Base-by-base conservation (phyloP, 768 basidiomycete species). In the Hypsizygus marmoreus region DNA sequence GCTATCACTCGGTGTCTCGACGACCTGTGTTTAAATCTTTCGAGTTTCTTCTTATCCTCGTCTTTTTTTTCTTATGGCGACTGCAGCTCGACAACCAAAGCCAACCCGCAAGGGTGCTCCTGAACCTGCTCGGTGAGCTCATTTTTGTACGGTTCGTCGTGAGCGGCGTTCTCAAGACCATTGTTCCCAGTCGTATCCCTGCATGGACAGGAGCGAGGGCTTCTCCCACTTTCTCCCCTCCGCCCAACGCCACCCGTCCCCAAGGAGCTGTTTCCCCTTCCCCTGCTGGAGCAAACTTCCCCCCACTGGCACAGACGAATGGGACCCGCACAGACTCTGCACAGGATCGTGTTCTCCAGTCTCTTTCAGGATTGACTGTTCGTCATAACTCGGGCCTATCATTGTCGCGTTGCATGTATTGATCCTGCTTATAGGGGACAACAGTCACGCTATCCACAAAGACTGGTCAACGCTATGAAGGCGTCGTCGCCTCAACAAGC, bases 381-480 rank as follows among this genome's bases (percentile, higher is more conserved):
- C 61, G 86, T 77, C 42, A 22, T 11, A 42, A 26, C 38, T 24
- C 39, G 33, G 43, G 12, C 3, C n/a, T 23, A 16, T 25, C 32
- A 43, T 35, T 42, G 8, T 22, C 28, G 45, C 25, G 26, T 47
- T 22, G 33, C 33, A 16, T 42, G 33, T 17, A 20, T 34, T 43
- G 50, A 13, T 42, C 11, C 30, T 44, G 33, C 31, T 44, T 40
- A 36, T 46, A 53, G 89, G 88, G 90, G 30, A 88, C 86, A 4
- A 88, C 86, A 28, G 74, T 92, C 58, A 87, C 88, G n/a, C 75
- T 92, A 48, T 62, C 66, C 17, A 87, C 85, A 34, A 88, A 88
- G 76, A 75, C 83, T 11, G 70, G 74, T 25, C 75, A 80, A 56
- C 87, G 87, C 52, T 86, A 81, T 63, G 87, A 91, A 61, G 90